These are phyloP conservation scores for Tetraselmis chui DNA, from an alignment of 139 green algal species.

Conservation along the genomic window DNA sequence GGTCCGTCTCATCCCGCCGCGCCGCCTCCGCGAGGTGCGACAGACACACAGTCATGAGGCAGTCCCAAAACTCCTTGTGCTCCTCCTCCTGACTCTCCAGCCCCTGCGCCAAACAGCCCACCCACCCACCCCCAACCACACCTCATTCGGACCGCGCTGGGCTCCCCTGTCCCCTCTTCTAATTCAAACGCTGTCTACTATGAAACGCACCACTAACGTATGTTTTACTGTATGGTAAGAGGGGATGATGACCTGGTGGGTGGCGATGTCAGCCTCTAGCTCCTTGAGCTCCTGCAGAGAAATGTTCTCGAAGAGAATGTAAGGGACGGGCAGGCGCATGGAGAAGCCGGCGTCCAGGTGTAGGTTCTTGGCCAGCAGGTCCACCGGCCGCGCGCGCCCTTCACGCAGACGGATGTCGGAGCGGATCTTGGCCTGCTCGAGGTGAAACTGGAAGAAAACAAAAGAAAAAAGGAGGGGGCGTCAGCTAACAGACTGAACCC, in stretches of 20 bases:
- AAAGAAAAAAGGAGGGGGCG: neutral
- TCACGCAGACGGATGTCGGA: slow-evolving; percentile 40
- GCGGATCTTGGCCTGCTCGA: slow-evolving; percentile 38
- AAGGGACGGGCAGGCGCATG: slow-evolving; percentile 25
- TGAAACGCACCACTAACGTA: too few species aligned
- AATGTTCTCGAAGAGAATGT: slow-evolving; percentile 44
- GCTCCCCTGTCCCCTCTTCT: too few species aligned
- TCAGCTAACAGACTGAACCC: too few species aligned
- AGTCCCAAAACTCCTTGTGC: slow-evolving; percentile 35
- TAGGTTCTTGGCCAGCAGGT: slow-evolving; percentile 58
- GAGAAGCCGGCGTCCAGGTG: slow-evolving; percentile 42
- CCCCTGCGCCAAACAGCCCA: slow-evolving; percentile 36
- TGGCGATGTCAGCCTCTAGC: slow-evolving; percentile 43
- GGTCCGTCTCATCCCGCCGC: slow-evolving; percentile 38
- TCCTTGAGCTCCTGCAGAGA: slow-evolving; percentile 40
- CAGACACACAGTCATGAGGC: slow-evolving; percentile 41
- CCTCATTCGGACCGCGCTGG: too few species aligned
- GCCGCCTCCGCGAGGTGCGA: slow-evolving; percentile 27
- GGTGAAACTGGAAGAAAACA: slow-evolving; percentile 37
- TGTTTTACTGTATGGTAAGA: too few species aligned
- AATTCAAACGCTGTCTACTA: too few species aligned
- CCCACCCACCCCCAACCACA: too few species aligned
- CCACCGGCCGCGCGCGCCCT: slow-evolving; percentile 44
- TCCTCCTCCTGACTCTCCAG: slow-evolving; percentile 57
- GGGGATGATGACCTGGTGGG: slow-evolving; percentile 23